phyloP scores from a whole-genome alignment of 1,139 yeast species.

The Pichia norvegensis region DNA sequence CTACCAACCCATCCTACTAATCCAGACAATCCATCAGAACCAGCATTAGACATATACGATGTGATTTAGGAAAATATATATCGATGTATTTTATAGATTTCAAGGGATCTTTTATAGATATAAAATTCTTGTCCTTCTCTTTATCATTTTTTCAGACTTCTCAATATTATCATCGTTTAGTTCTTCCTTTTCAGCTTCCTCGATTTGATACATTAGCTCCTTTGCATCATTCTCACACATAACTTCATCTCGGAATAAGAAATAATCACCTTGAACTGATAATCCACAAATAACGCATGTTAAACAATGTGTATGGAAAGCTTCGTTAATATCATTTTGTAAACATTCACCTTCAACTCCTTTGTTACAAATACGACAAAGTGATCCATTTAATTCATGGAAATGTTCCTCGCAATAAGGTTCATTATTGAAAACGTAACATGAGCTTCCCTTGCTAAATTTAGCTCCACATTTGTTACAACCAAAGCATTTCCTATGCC shows the following conservation, averaged over 20 bases:
- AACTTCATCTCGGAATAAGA: constrained; percentile 41
- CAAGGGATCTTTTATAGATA: constrained; percentile 16
- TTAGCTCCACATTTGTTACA: constrained; percentile 56
- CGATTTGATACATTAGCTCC: constrained; percentile 13
- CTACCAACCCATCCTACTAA: constrained; percentile 14
- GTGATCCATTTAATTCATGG: constrained; percentile 65
- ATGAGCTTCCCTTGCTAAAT: constrained; percentile 57
- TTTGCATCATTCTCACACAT: constrained; percentile 40
- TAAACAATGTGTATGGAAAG: constrained; percentile 61
- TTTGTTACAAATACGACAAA: constrained; percentile 59
- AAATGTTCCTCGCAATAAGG: constrained; percentile 83
- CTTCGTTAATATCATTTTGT: constrained; percentile 60
- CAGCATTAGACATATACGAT: constrained; percentile 5
- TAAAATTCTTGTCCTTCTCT: constrained; percentile 26
- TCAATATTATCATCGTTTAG: neutral
- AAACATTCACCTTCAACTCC: constrained; percentile 92
- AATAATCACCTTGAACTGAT: constrained; percentile 48
- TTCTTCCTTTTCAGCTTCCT: constrained; percentile 13
- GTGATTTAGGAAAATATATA: neutral
- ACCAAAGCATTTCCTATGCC: constrained; percentile 84
- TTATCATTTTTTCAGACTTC: constrained; percentile 18
- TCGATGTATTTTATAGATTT: neutral
- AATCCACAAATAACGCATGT: constrained; percentile 46
- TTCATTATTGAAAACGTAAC: constrained; percentile 68
- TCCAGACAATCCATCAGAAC: neutral